Conservation (phyloP, 1,284 basidiomycete species). For the Coriolopsis trogii region DNA sequence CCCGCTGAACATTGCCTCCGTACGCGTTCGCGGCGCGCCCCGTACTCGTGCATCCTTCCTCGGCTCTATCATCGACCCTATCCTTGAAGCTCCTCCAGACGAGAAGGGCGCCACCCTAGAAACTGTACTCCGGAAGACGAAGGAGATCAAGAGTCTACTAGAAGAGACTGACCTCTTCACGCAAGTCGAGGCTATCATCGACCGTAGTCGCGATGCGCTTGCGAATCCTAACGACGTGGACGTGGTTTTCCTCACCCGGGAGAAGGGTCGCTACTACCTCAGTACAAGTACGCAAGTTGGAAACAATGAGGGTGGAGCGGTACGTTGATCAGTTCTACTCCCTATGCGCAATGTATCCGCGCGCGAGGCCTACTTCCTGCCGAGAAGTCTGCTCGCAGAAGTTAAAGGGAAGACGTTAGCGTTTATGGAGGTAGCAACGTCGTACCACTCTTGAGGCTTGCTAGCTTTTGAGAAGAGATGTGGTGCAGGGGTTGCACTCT, state of each 20-base stretch:
- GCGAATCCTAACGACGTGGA: slow-evolving; percentile 80
- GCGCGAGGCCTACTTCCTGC: too few relatives aligned
- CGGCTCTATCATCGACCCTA: slow-evolving; percentile 73
- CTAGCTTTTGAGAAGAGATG: too few relatives aligned
- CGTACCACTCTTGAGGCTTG: too few relatives aligned
- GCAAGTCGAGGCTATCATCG: slow-evolving; percentile 72
- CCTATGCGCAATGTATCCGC: too few relatives aligned
- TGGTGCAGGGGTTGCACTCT: too few relatives aligned
- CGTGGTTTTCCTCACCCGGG: slow-evolving; percentile 78
- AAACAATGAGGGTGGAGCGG: slow-evolving; percentile 90
- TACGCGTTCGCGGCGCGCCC: slow-evolving; percentile 80
- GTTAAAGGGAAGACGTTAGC: too few relatives aligned
- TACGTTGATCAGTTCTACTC: too few relatives aligned
- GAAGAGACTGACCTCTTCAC: slow-evolving; percentile 77
- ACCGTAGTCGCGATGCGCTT: slow-evolving; percentile 59
- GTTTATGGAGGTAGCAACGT: too few relatives aligned
- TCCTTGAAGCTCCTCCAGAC: slow-evolving; percentile 40
- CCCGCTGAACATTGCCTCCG: slow-evolving; percentile 66
- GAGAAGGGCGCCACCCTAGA: slow-evolving; percentile 51
- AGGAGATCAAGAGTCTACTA: slow-evolving; percentile 67
- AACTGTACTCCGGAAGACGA: slow-evolving; percentile 68
- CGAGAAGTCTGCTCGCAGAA: too few relatives aligned
- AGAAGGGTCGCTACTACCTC: slow-evolving; percentile 79
- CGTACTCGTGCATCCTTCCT: slow-evolving; percentile 84
- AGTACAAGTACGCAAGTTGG: slow-evolving; percentile 93